Evolutionary conservation across 2,329 filamentous ascomycete genomes (phyloP), one percentile per base, ranked within the genome.

Genomic region (Aureobasidium sp.): DNA sequence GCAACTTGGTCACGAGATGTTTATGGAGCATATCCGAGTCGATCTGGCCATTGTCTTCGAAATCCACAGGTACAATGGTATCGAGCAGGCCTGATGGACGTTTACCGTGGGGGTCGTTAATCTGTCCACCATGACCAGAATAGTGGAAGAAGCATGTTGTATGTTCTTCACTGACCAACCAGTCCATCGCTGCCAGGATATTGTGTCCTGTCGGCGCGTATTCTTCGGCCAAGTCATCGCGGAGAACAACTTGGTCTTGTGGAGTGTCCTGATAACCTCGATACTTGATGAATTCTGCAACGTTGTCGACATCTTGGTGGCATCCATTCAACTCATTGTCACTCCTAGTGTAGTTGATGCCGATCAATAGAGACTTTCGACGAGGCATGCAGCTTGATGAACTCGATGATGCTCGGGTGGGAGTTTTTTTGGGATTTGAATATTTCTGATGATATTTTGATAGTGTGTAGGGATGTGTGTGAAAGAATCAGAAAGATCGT

Each of bases 51-150:
- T 73, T 73, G n/a, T 71, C 66, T 44, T 62, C 42, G 48, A 31
- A 63, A 27, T 62, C 48, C 11, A 62, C 42, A 12, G 60, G 60
- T 29, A 55, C 49, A 47, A 62, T 49, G 25, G 60, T 62, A 29
- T 62, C 52, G 14, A 62, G 60, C 11, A 62, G 34, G 9, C 60
- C 60, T 67, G 45, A 73, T 66, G 5, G 71, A 71, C 63, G 71
- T 68, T 57, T 69, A 64, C 59, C 69, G 68, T 34, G 68, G 65
- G n/a, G 74, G 62, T 81, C 77, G 15, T 69, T 70, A 25, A 83
- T 77, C 69, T 83, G 81, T 45, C 82, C 79, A 59, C 83, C 83
- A 64, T 86, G 83, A 1, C 83, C 83, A 0, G 80, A 82, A 66
- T 85, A 86, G 65, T 83, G 82, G 55, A 85, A 70, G 74, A 84